These are phyloP conservation scores for Colletotrichum trifolii DNA, from an alignment of 2,329 filamentous ascomycete genomes.

Conservation along the genomic window DNA sequence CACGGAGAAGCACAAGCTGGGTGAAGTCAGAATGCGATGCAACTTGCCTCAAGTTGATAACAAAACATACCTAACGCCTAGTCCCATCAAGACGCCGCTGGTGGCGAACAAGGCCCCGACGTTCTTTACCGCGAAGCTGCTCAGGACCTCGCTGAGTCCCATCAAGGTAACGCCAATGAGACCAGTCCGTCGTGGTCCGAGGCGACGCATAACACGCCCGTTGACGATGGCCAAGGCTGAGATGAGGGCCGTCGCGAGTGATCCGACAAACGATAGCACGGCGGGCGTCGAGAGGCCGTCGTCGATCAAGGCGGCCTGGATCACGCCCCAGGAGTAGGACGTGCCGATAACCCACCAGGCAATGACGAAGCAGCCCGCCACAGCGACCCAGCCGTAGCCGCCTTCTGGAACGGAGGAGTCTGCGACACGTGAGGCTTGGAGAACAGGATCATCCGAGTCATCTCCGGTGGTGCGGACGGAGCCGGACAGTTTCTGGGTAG, in stretches of 20 bases:
- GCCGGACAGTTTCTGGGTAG: neutral
- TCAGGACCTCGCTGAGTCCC: conserved; percentile 59
- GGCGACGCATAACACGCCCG: conserved; percentile 58
- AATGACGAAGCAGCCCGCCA: conserved; percentile 60
- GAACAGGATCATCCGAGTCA: conserved; percentile 35
- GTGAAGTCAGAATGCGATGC: neutral
- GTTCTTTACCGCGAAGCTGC: conserved; percentile 49
- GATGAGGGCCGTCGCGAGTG: conserved; percentile 60
- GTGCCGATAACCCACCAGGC: conserved; percentile 69
- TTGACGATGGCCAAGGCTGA: conserved; percentile 63
- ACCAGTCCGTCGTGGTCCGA: conserved; percentile 60
- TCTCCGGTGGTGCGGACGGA: neutral
- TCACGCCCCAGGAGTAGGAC: conserved; percentile 69
- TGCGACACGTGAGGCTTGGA: conserved; percentile 56
- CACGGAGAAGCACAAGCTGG: conserved; percentile 29
- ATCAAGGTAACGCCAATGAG: conserved; percentile 62
- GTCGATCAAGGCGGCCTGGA: conserved; percentile 67
- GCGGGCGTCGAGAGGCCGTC: conserved; percentile 59
- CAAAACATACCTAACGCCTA: conserved; percentile 42
- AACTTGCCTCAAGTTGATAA: neutral
- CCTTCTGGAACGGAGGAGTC: conserved; percentile 63
- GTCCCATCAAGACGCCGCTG: conserved; percentile 46
- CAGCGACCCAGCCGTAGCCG: conserved; percentile 67
- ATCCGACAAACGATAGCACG: conserved; percentile 69
- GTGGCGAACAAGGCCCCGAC: conserved; percentile 50